Base-by-base conservation (phyloP, 306 rosid species). In the Calophaca sinica region DNA sequence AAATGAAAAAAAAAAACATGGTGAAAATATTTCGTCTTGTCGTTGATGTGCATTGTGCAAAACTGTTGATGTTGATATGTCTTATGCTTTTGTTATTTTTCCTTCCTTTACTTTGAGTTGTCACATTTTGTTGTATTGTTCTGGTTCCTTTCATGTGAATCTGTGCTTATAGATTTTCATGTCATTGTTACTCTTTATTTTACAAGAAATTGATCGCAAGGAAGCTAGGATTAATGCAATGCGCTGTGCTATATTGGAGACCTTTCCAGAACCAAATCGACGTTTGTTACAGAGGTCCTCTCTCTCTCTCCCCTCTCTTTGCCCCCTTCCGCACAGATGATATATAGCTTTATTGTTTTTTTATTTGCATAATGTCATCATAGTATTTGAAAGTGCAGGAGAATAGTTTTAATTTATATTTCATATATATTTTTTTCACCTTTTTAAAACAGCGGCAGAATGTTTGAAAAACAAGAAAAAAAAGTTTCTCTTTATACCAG, bases 261-360 rank as follows among this genome's bases (percentile, higher is more conserved):
- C 97, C 61, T 96, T 96, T 84, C 99, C 99, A 2, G 99, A 96
- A 79, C 99, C 99, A 51, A 96, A 96, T 68, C 91, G 99, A 55
- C 96, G 96, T 44, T 86, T 96, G 80, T 84, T 96, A 70, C 98
- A 92, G 14, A 96, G 99, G 99, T 96, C 36, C 62, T 53, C 48
- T 26, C 39, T 72, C 68, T 33, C 51, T 32, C 26, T 57, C 14
- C 8, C 38, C 26, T 7, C 36, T 45, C 36, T 35, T 52, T 28
- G 36, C 4, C 38, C 44, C 77, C 39, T 20, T 8, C 52, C 31
- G 42, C 31, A 33, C 12, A 20, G 75, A 68, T 3, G 51, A 59
- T 77, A 41, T 50, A 29, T 50, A 13, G 36, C 63, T 6, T 5
- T 51, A 29, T 26, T 11, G 8, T 11, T 35, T 9, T 62, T 65